Conservation (phyloP, 495 filamentous ascomycete genomes). For the Neurospora terricola region DNA sequence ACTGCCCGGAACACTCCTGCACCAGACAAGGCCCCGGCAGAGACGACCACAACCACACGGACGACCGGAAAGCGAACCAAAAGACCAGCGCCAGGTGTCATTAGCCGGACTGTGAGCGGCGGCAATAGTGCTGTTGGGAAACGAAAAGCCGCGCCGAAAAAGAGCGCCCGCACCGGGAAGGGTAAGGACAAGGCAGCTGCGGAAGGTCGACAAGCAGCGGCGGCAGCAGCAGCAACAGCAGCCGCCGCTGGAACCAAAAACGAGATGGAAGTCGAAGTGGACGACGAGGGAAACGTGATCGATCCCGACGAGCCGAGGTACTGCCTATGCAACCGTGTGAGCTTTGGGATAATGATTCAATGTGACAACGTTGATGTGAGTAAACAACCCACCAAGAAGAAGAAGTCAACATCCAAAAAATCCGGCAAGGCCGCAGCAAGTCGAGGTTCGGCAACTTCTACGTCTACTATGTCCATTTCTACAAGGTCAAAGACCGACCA, state of each 20-base stretch:
- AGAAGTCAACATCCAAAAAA: background rate
- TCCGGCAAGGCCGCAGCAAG: background rate
- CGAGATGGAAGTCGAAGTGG: conserved; percentile 39
- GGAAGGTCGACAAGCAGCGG: conserved; percentile 38
- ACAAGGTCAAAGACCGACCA: background rate
- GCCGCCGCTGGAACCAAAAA: conserved; percentile 1
- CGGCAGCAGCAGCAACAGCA: conserved; percentile 22
- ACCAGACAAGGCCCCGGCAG: conserved; percentile 22
- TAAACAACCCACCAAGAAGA: conserved; percentile 8
- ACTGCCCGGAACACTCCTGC: conserved; percentile 49
- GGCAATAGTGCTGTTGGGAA: conserved; percentile 65
- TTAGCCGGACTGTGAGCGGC: conserved; percentile 59
- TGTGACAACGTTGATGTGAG: conserved; percentile 88
- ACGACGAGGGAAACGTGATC: conserved; percentile 64
- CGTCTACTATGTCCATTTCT: background rate
- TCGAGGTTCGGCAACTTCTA: background rate
- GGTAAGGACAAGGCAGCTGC: background rate
- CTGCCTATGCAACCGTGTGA: conserved; percentile 85
- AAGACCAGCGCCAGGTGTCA: conserved; percentile 66
- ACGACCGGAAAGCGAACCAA: conserved; percentile 37
- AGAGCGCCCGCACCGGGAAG: conserved; percentile 24
- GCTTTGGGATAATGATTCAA: conserved; percentile 88
- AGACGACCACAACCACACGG: background rate
- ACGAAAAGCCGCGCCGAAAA: conserved; percentile 65
- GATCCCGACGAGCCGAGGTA: conserved; percentile 83